A percentile compares a stretch with the other conserved stretches of the same genome.
These are phyloP conservation scores for Diaporthe australafricana DNA, from an alignment of 2,329 filamentous ascomycete species.

Conservation along the genomic window DNA sequence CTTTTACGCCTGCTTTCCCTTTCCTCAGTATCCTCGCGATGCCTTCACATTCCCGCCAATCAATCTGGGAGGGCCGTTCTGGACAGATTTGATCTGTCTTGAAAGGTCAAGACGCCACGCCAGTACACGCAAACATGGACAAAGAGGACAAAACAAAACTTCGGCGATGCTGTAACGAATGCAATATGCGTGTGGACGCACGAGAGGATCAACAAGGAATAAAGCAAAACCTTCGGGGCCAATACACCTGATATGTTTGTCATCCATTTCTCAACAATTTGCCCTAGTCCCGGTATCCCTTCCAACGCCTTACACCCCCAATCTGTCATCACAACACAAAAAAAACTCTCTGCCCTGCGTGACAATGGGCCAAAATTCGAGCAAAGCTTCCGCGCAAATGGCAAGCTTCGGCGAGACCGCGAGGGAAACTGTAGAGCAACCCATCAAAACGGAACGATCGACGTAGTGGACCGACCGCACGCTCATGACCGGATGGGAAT, in stretches of 20 bases:
- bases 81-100: background rate
- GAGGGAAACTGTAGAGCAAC: background rate
- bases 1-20: conserved; percentile 1
- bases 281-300: conserved; percentile 19
- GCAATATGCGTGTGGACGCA: conserved; percentile 30
- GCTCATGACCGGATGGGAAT: conserved; percentile 74
- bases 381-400: conserved; percentile 9
- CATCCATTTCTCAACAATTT: conserved; percentile 31
- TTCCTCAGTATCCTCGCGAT: background rate
- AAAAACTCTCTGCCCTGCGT: conserved; percentile 3
- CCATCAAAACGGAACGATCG: background rate
- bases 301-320: conserved; percentile 30
- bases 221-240: background rate
- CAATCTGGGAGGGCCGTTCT: conserved; percentile 7
- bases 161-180: conserved; percentile 32
- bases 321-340: conserved; percentile 12
- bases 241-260: conserved; percentile 18
- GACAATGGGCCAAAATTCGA: background rate
- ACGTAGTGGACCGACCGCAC: background rate
- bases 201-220: background rate
- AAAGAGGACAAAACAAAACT: background rate
- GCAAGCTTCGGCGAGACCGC: background rate
- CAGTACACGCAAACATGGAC: conserved; percentile 4
- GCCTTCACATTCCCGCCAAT: background rate
- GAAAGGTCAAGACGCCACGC: conserved; percentile 14